Conservation (phyloP, 2,329 filamentous ascomycete species). For the Cladosporium sphaerospermum region DNA sequence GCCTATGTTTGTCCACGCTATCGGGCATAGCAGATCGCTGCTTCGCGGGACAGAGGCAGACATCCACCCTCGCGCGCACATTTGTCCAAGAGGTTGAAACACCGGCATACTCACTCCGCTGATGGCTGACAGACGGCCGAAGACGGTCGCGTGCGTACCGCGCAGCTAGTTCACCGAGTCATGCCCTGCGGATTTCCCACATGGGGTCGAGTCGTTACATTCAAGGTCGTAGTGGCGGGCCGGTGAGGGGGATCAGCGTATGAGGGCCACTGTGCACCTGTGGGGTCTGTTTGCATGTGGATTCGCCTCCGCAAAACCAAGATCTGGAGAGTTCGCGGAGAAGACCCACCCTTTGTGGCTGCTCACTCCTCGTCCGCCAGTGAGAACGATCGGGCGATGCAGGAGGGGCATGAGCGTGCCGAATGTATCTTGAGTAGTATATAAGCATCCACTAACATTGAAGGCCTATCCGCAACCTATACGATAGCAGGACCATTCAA, state of each 20-base stretch:
- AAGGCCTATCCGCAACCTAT: not conserved
- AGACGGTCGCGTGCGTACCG: too few species aligned
- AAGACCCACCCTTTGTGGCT: not conserved
- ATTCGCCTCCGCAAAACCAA: not conserved
- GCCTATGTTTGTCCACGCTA: too few species aligned
- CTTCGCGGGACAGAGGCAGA: too few species aligned
- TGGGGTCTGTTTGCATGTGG: not conserved
- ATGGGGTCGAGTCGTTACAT: not conserved
- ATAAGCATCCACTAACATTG: not conserved
- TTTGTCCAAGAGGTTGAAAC: too few species aligned
- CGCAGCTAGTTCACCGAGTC: too few species aligned
- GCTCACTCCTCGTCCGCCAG: not conserved
- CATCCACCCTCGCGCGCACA: too few species aligned
- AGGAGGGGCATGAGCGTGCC: not conserved
- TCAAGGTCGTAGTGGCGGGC: not conserved
- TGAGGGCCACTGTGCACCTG: constrained; percentile 3
- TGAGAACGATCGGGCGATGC: not conserved
- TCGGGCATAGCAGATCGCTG: too few species aligned
- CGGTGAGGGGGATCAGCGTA: too few species aligned
- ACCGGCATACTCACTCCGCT: too few species aligned
- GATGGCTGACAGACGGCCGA: too few species aligned
- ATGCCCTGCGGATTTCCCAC: not conserved
- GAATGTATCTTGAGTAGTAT: not conserved
- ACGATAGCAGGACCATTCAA: too few species aligned
- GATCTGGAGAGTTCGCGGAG: constrained; percentile 3